phyloP scores from a whole-genome alignment of 331 rosid species.

The Arachis monticola region DNA sequence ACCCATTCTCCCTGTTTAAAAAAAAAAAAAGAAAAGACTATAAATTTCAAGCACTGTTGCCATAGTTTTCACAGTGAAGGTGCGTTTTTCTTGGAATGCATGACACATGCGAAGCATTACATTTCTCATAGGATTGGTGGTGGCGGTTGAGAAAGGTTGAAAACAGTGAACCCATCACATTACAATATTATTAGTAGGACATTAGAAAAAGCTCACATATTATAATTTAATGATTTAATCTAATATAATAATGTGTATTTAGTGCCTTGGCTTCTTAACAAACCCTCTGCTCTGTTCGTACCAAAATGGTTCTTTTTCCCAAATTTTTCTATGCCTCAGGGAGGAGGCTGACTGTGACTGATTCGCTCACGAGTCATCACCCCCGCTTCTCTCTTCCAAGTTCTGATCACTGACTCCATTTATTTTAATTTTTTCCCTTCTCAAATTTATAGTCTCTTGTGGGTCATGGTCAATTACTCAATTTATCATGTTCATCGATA shows the following conservation, averaged over 20 bases:
- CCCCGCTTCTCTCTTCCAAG: neutral
- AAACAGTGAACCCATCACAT: slow-evolving; percentile 11
- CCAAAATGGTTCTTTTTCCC: slow-evolving; percentile 10
- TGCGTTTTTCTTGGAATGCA: neutral
- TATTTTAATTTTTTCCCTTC: neutral
- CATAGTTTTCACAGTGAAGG: neutral
- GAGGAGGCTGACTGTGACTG: neutral
- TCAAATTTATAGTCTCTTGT: neutral
- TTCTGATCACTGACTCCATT: slow-evolving; percentile 12
- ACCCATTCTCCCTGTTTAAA: no score
- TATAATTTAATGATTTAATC: no score
- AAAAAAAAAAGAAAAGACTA: no score
- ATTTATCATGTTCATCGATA: neutral
- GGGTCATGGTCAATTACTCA: neutral
- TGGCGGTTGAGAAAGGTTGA: slow-evolving; percentile 24
- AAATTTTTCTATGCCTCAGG: neutral
- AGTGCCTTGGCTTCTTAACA: slow-evolving; percentile 15
- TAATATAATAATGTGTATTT: neutral
- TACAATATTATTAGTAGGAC: no score
- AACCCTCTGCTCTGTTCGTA: neutral
- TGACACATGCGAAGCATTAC: slow-evolving; percentile 13
- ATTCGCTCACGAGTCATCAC: neutral
- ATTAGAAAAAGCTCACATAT: no score
- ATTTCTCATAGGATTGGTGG: slow-evolving; percentile 14
- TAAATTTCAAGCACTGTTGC: no score